A percentile compares a stretch with the other conserved stretches of the same genome.
Conservation (phyloP, 306 rosid species). For the Ormosia emarginata region DNA sequence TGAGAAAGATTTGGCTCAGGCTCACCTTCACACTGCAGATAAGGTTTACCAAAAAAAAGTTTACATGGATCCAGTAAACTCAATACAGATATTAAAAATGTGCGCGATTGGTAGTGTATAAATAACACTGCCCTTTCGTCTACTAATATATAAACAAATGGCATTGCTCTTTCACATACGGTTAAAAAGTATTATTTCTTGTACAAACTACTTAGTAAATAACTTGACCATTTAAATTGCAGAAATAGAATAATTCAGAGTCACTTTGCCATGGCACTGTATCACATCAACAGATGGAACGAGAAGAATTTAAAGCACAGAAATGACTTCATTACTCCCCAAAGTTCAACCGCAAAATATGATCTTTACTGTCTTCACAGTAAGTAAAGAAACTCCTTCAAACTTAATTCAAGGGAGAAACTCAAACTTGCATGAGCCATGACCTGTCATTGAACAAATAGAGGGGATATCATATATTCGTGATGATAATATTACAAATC, state of each 20-base stretch:
- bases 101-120: too few species aligned
- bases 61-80: background rate
- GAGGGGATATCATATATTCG: background rate
- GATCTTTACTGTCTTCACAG: background rate
- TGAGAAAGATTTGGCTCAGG: too few species aligned
- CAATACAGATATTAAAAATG: background rate
- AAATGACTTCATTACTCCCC: background rate
- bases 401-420: slow-evolving; percentile 35
- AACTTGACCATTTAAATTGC: background rate
- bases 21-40: too few species aligned
- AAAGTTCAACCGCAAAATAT: background rate
- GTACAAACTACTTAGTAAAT: background rate
- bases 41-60: too few species aligned
- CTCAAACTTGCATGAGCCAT: slow-evolving; percentile 61
- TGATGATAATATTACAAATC: background rate
- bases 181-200: background rate
- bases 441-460: slow-evolving; percentile 42
- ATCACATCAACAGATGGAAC: background rate
- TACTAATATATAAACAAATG: too few species aligned
- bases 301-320: background rate
- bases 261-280: background rate
- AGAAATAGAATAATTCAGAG: background rate
- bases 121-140: too few species aligned
- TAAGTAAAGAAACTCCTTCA: background rate
- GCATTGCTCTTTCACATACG: too few species aligned